These are phyloP conservation scores for Leucogyrophana mollusca DNA, from an alignment of 768 basidiomycete species.

Conservation along the genomic window DNA sequence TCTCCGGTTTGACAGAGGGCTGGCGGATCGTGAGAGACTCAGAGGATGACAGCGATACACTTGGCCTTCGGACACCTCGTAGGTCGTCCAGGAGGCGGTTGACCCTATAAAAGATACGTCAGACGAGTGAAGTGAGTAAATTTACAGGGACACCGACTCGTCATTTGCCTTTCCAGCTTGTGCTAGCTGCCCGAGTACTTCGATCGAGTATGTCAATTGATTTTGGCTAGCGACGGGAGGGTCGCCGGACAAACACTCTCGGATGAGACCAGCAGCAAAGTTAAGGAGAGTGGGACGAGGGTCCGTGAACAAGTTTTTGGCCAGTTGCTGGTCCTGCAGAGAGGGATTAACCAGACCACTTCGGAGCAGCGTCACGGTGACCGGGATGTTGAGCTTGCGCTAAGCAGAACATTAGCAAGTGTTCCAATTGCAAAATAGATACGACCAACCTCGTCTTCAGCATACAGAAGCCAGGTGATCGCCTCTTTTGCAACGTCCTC, in stretches of 20 bases:
- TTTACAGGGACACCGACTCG: conserved; percentile 54
- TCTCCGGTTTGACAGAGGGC: conserved; percentile 63
- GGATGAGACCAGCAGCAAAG: conserved; percentile 81
- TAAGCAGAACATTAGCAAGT: conserved; percentile 29
- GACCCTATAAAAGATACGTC: conserved; percentile 44
- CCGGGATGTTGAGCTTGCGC: conserved; percentile 96
- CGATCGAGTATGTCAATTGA: conserved; percentile 79
- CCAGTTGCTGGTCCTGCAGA: conserved; percentile 88
- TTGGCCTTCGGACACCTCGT: conserved; percentile 54
- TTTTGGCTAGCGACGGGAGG: conserved; percentile 77
- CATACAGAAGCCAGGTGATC: conserved; percentile 92
- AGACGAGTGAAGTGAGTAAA: background rate
- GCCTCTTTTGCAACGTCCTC: conserved; percentile 96
- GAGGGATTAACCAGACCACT: conserved; percentile 75
- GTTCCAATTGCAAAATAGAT: background rate
- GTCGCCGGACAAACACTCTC: conserved; percentile 82
- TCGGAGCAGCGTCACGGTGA: conserved; percentile 85
- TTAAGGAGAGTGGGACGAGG: conserved; percentile 74
- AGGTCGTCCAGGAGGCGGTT: conserved; percentile 79
- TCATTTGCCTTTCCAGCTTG: conserved; percentile 80
- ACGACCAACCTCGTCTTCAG: conserved; percentile 85
- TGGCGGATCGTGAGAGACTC: conserved; percentile 40
- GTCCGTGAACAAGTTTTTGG: conserved; percentile 79
- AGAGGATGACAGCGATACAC: conserved; percentile 32
- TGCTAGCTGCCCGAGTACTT: conserved; percentile 72